These are phyloP conservation scores for Podila epicladia DNA, from an alignment of 192 early-diverging fungal species.

Conservation along the genomic window DNA sequence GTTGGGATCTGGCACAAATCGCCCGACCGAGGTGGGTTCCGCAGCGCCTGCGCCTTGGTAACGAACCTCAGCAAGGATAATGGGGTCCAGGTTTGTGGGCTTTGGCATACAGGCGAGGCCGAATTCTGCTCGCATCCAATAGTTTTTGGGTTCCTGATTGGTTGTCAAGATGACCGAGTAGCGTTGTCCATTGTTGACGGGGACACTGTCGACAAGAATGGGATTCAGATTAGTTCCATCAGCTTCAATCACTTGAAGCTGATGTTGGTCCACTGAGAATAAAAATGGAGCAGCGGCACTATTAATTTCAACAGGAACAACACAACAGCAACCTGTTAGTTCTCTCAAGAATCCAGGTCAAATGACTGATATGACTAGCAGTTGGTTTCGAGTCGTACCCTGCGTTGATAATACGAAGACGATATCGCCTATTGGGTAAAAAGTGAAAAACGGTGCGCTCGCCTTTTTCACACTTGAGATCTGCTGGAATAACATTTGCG, in stretches of 20 bases:
- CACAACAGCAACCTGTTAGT: neutral
- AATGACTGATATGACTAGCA: neutral
- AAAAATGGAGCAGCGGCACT: slow-evolving; percentile 69
- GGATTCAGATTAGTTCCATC: slow-evolving; percentile 62
- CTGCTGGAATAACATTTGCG: slow-evolving; percentile 23
- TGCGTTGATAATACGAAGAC: slow-evolving; percentile 69
- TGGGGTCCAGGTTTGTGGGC: slow-evolving; percentile 30
- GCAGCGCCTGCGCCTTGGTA: slow-evolving; percentile 52
- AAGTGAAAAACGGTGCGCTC: slow-evolving; percentile 43
- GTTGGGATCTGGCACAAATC: slow-evolving; percentile 19
- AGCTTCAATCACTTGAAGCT: slow-evolving; percentile 74
- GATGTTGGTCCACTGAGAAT: slow-evolving; percentile 76
- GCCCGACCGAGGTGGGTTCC: slow-evolving; percentile 29
- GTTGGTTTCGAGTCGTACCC: slow-evolving; percentile 12
- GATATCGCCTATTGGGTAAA: slow-evolving; percentile 53
- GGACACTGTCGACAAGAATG: slow-evolving; percentile 47
- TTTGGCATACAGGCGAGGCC: slow-evolving; percentile 44
- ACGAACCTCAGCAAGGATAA: slow-evolving; percentile 47
- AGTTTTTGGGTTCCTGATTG: slow-evolving; percentile 56
- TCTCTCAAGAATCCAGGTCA: neutral
- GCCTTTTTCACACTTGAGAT: slow-evolving; percentile 15
- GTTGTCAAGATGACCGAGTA: slow-evolving; percentile 60
- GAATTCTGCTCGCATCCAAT: slow-evolving; percentile 57
- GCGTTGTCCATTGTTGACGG: slow-evolving; percentile 58
- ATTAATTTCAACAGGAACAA: neutral